These are phyloP conservation scores for Lasiodiplodia theobromae DNA, from an alignment of 2,329 filamentous ascomycete genomes.

Conservation along the genomic window DNA sequence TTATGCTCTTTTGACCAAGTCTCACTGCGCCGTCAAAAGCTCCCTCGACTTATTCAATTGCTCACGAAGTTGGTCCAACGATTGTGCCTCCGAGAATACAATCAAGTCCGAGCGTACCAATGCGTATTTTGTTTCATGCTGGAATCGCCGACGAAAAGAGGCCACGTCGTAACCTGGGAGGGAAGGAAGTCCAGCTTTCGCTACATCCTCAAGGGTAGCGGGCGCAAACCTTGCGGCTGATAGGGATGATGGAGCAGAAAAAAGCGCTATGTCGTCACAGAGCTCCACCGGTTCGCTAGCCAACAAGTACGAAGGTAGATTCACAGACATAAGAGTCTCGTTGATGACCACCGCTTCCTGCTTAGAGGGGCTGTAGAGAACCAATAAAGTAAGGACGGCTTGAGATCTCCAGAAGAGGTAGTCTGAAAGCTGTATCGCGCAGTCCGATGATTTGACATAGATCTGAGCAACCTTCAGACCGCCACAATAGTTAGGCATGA, in stretches of 20 bases:
- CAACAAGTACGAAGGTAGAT: conserved; percentile 8
- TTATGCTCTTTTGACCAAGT: neutral
- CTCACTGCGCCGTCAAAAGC: neutral
- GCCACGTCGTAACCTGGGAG: neutral
- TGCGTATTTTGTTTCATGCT: neutral
- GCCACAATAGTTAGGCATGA: neutral
- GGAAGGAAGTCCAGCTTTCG: neutral
- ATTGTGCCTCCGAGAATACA: neutral
- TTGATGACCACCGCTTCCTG: neutral
- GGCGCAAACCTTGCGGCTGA: neutral
- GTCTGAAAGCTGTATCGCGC: conserved; percentile 1
- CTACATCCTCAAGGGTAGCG: neutral
- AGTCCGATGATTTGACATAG: neutral
- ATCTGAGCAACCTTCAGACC: conserved; percentile 12
- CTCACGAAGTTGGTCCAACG: neutral
- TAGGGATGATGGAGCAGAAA: neutral
- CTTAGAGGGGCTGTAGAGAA: neutral
- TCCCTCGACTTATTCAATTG: neutral
- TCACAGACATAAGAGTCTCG: neutral
- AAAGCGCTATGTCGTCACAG: neutral
- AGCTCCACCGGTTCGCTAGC: neutral
- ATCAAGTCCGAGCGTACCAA: conserved; percentile 8
- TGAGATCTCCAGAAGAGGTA: neutral
- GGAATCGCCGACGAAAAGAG: neutral
- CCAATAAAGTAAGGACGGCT: neutral